Evolutionary conservation across 2,329 filamentous ascomycete genomes (phyloP).

Genomic region (Colletotrichum melonis): DNA sequence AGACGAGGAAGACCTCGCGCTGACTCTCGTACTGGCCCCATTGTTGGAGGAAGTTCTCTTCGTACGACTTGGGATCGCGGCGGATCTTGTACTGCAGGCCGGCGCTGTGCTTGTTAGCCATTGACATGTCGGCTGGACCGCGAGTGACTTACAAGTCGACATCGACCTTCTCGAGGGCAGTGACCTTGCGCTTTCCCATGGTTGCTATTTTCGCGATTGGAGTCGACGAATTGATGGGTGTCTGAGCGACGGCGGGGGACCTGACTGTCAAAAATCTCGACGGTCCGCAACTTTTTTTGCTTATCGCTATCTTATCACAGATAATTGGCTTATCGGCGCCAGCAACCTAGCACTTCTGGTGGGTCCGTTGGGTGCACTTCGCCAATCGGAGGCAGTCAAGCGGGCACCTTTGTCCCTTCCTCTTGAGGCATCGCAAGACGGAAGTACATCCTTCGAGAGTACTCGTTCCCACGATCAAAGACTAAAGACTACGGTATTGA

Average conservation of each 20-base stretch:
- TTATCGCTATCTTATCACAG: slow-evolving; percentile 1
- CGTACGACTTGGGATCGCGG: slow-evolving; percentile 89
- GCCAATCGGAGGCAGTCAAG: background rate
- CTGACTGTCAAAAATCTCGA: slow-evolving; percentile 8
- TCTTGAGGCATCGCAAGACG: background rate
- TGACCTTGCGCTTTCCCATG: slow-evolving; percentile 90
- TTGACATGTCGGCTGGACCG: background rate
- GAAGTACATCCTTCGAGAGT: no score
- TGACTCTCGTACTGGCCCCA: slow-evolving; percentile 93
- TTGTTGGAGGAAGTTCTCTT: slow-evolving; percentile 88
- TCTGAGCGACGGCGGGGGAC: slow-evolving; percentile 18
- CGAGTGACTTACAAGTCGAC: slow-evolving; percentile 75
- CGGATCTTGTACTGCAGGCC: slow-evolving; percentile 93
- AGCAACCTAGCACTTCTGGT: no score
- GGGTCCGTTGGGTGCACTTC: rapidly evolving
- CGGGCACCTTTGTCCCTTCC: background rate
- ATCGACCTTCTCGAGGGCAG: slow-evolving; percentile 94
- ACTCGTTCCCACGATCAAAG: no score
- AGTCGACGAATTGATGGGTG: background rate
- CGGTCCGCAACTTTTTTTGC: slow-evolving; percentile 6
- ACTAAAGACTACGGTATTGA: no score
- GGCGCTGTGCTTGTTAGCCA: slow-evolving; percentile 64
- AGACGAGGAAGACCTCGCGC: slow-evolving; percentile 89
- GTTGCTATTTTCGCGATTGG: slow-evolving; percentile 31
- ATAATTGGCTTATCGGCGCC: background rate